A percentile compares a stretch with the other conserved stretches of the same genome.
These are phyloP conservation scores for Albophoma yamanashiensis DNA, from an alignment of 2,329 filamentous ascomycete species.

Conservation along the genomic window DNA sequence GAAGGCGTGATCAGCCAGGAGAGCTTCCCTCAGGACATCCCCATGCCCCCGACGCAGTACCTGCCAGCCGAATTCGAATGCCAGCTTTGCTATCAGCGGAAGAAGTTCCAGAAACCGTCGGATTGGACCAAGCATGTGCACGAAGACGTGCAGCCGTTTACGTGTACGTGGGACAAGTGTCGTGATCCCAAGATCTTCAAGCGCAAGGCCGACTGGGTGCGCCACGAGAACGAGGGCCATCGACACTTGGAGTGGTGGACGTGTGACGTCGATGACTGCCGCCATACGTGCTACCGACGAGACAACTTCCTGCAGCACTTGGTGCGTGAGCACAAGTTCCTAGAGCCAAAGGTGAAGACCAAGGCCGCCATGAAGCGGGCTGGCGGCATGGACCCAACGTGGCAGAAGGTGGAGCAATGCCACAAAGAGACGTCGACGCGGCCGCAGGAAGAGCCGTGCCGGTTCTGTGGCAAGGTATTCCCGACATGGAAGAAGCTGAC, in stretches of 20 bases:
- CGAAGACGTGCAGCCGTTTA: slow-evolving; percentile 87
- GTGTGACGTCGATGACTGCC: slow-evolving; percentile 71
- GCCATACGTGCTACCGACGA: slow-evolving; percentile 73
- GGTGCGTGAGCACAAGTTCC: slow-evolving; percentile 80
- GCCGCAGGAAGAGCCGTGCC: slow-evolving; percentile 69
- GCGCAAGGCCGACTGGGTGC: slow-evolving; percentile 89
- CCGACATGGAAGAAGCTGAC: slow-evolving; percentile 87
- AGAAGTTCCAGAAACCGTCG: slow-evolving; percentile 81
- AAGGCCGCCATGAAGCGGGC: slow-evolving; percentile 56
- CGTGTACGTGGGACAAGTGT: slow-evolving; percentile 79
- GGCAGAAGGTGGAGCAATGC: slow-evolving; percentile 69
- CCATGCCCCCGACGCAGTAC: slow-evolving; percentile 64
- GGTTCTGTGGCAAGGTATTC: slow-evolving; percentile 75
- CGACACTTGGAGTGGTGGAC: slow-evolving; percentile 86
- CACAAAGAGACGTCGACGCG: slow-evolving; percentile 55
- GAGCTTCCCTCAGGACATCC: slow-evolving; percentile 71
- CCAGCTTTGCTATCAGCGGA: slow-evolving; percentile 72
- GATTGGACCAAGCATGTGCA: slow-evolving; percentile 97
- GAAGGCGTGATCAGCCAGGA: slow-evolving; percentile 62
- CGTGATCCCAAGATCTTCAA: slow-evolving; percentile 86
- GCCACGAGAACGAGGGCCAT: slow-evolving; percentile 87
- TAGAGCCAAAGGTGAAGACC: slow-evolving; percentile 70
- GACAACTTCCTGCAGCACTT: slow-evolving; percentile 92
- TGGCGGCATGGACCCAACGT: slow-evolving; percentile 52
- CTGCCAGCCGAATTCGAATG: slow-evolving; percentile 87